Base-by-base conservation (phyloP, 208 protist genomes). In the Trypanosoma boissoni region DNA sequence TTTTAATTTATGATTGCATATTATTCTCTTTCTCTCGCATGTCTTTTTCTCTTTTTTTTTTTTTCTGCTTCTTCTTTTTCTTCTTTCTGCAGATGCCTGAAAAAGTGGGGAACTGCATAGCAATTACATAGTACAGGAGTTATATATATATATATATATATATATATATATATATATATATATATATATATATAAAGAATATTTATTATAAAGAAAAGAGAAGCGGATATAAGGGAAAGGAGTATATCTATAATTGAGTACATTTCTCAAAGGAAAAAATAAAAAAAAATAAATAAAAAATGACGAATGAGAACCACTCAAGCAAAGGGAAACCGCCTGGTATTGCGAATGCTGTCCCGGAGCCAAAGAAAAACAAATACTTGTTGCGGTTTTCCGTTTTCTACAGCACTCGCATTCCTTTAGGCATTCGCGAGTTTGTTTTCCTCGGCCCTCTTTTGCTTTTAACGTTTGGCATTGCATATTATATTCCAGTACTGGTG, bases 401-500 rank as follows among this genome's bases (percentile, higher is more conserved):
- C 52, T 92, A 92, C 66, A 87, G 48, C 51, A 89, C 81, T 0
- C 83, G 80, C 27, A 93, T 91, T 52, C 86, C 86, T 7, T 78
- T 88, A 67, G 86, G 86, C 16, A 74, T 89, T 23, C 86, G 86
- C 20, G 82, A 93, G 76, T 93, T 93, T 72, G 80, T 93, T 31
- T 70, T 93, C 51, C 76, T 78, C 2, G 82, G 74, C 10, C 86
- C 86, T 2, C 51, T 91, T 18, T 44, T 88, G 8, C 26, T 88
- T 7, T 76, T 86, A 21, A 79, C 78, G 9, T 80, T 86, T 57
- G 62, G 63, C 16, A 76, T 91, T 23, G 86, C 81, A 2, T 93
- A 93, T 57, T 84, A 77, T 44, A 76, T 83, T 34, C 80, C 82
- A 1, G 60, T 58, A 10, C 48, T 88, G 8, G 68, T 88, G n/a